Evolutionary conservation across 805 yeast species (phyloP).

Genomic region (Cyberlindnera xishuangbannaensis): DNA sequence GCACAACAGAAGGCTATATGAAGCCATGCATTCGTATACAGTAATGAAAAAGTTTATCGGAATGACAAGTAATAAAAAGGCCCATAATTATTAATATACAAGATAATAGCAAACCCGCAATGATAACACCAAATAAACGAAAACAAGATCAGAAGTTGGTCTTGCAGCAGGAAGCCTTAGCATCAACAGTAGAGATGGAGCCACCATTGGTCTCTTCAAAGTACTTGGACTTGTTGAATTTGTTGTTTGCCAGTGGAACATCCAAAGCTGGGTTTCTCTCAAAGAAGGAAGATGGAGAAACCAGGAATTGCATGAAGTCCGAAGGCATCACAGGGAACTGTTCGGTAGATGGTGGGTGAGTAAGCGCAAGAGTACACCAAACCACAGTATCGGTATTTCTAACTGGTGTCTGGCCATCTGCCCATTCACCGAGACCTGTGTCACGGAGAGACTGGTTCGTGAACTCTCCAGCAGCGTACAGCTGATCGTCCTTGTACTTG

Average conservation of each 20-base stretch:
- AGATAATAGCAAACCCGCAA: no score
- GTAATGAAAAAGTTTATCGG: no score
- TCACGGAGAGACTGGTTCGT: conserved; percentile 73
- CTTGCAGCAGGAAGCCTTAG: conserved; percentile 18
- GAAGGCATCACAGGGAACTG: conserved; percentile 91
- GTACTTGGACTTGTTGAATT: conserved; percentile 48
- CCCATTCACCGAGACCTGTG: conserved; percentile 69
- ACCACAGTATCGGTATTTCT: conserved; percentile 73
- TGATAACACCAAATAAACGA: no score
- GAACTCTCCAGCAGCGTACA: conserved; percentile 81
- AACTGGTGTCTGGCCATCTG: conserved; percentile 58
- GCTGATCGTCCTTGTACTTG: conserved; percentile 64
- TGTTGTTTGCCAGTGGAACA: conserved; percentile 64
- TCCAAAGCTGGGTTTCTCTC: conserved; percentile 74
- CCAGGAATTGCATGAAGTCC: conserved; percentile 63
- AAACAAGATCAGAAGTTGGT: no score
- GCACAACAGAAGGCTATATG: no score
- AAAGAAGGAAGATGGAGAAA: conserved; percentile 71
- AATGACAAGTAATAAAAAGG: no score
- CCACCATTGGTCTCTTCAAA: conserved; percentile 14
- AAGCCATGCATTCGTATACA: no score
- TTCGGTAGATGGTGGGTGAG: conserved; percentile 78
- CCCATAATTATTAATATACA: no score
- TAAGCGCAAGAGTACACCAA: conserved; percentile 78
- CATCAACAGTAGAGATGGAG: conserved; percentile 8